A percentile compares a stretch with the other conserved stretches of the same genome.
Conservation (phyloP, 2,329 filamentous ascomycete genomes). For the Onygena corvina region DNA sequence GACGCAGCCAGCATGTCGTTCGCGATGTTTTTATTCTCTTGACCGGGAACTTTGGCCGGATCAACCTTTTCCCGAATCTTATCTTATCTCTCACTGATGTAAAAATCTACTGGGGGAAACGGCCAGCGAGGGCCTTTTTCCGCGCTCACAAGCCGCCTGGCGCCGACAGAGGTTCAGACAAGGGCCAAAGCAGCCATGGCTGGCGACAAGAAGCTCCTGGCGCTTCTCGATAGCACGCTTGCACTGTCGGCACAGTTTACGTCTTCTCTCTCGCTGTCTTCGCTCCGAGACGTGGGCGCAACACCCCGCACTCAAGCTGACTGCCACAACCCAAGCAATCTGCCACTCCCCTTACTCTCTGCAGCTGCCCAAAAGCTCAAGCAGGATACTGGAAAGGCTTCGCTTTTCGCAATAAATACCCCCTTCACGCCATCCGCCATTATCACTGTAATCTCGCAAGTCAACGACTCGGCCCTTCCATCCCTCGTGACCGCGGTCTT, state of each 20-base stretch:
- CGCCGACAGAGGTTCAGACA: too few relatives aligned
- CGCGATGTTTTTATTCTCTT: neutral
- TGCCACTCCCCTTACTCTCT: slow-evolving; percentile 53
- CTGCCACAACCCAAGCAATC: slow-evolving; percentile 17
- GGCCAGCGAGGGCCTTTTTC: too few relatives aligned
- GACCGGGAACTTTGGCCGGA: neutral
- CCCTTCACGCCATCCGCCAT: slow-evolving; percentile 76
- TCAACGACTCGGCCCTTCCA: slow-evolving; percentile 62
- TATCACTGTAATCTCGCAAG: slow-evolving; percentile 54
- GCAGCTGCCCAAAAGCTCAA: slow-evolving; percentile 62
- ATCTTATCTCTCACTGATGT: slow-evolving; percentile 9
- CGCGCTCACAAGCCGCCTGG: neutral
- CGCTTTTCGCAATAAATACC: slow-evolving; percentile 71
- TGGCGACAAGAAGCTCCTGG: slow-evolving; percentile 19
- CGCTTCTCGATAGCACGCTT: slow-evolving; percentile 25
- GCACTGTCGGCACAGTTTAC: slow-evolving; percentile 32
- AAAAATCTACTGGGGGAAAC: too few relatives aligned
- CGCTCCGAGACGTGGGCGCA: slow-evolving; percentile 5
- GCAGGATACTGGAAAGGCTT: slow-evolving; percentile 77
- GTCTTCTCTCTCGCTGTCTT: slow-evolving; percentile 24
- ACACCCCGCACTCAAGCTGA: slow-evolving; percentile 10
- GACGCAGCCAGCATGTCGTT: neutral
- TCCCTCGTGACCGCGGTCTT: slow-evolving; percentile 60
- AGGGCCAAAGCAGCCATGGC: neutral
- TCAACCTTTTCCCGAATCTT: neutral